Percentiles rank a stretch among this genome's conserved stretches.
phyloP scores from a whole-genome alignment of 768 basidiomycete genomes.

The Paxillus rubicundulus region DNA sequence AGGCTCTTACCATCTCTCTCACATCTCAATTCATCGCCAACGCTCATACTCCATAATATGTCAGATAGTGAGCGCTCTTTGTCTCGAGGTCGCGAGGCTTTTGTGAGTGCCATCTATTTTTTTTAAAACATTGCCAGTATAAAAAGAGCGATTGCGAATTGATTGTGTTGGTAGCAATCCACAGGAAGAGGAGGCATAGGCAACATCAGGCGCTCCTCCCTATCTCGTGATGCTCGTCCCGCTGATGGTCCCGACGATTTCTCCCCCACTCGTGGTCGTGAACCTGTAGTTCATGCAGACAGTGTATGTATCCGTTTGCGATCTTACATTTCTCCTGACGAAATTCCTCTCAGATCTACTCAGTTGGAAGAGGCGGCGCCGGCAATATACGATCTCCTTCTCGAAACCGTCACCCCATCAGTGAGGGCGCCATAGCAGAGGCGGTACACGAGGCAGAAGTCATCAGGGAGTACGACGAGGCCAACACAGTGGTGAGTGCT shows the following conservation, averaged over 20 bases:
- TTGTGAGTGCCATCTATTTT: conserved; percentile 38
- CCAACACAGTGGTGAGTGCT: conserved; percentile 35
- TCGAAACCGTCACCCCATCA: conserved; percentile 41
- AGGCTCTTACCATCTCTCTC: background rate
- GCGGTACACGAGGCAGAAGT: conserved; percentile 22
- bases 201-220: conserved; percentile 56
- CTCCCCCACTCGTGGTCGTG: conserved; percentile 56
- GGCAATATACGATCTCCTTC: conserved; percentile 86
- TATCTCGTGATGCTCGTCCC: conserved; percentile 44
- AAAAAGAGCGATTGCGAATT: background rate
- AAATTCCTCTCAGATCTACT: no score
- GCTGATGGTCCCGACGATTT: conserved; percentile 52
- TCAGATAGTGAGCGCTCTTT: conserved; percentile 44
- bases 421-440: conserved; percentile 24
- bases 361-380: conserved; percentile 75
- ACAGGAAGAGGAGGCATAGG: conserved; percentile 69
- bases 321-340: no score
- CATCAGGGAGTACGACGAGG: conserved; percentile 28
- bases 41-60: conserved; percentile 17
- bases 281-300: conserved; percentile 40
- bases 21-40: background rate
- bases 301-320: conserved; percentile 29
- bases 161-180: conserved; percentile 39
- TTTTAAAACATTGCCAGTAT: no score
- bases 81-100: conserved; percentile 59